Conservation (phyloP, 2,329 filamentous ascomycete genomes). For the Volutella citrinella region DNA sequence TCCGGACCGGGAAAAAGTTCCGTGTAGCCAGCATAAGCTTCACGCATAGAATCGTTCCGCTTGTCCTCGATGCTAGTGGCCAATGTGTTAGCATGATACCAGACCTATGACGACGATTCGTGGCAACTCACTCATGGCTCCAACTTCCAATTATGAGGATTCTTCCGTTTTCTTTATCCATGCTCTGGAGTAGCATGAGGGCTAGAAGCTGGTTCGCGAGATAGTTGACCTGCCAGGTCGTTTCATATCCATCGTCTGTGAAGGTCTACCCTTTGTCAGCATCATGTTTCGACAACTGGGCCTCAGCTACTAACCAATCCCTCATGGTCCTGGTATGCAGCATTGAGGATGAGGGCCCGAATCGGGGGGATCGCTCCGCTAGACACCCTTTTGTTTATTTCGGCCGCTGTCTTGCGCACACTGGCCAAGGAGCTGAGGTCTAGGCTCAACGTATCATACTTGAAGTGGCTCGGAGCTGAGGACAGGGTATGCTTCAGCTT, state of each 20-base stretch:
- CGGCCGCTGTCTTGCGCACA: constrained; percentile 23
- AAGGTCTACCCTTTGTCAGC: constrained; percentile 20
- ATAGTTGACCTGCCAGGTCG: constrained; percentile 32
- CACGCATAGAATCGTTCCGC: constrained; percentile 20
- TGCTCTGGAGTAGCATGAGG: constrained; percentile 30
- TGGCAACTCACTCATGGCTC: constrained; percentile 31
- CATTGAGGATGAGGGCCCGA: constrained; percentile 36
- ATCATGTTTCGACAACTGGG: not conserved
- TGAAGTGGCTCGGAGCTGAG: constrained; percentile 19
- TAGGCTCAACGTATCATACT: constrained; percentile 30
- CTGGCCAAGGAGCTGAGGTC: constrained; percentile 28
- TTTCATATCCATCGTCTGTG: constrained; percentile 29
- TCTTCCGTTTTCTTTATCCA: constrained; percentile 26
- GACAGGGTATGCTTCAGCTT: constrained; percentile 24
- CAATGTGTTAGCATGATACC: constrained; percentile 6
- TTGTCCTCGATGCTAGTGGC: constrained; percentile 24
- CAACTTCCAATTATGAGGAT: constrained; percentile 31
- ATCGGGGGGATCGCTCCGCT: constrained; percentile 35
- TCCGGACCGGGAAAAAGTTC: constrained; percentile 28
- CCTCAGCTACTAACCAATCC: constrained; percentile 18
- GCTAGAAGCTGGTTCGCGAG: constrained; percentile 28
- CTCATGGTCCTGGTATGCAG: constrained; percentile 25
- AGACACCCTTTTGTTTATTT: constrained; percentile 28
- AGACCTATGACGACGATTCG: too few species aligned
- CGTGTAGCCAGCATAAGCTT: constrained; percentile 23